Base-by-base conservation (phyloP, 129 eudicot species). In the Helichrysum umbraculigerum region DNA sequence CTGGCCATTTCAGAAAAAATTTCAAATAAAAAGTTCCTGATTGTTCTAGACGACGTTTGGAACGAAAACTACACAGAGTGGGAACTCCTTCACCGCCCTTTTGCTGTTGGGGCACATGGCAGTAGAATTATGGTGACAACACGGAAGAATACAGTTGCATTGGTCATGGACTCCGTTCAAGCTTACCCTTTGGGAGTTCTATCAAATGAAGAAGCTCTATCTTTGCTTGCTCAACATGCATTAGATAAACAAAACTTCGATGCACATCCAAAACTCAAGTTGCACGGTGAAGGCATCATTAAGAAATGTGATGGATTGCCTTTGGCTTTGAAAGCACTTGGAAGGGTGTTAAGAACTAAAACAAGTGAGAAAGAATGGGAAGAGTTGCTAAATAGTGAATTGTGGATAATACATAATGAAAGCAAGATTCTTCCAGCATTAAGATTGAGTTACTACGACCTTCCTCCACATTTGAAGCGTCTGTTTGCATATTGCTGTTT, bases 221-320 rank as follows among this genome's bases (percentile, higher is more conserved):
- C 50, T 42, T 42, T 42, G 50, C 15, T 42, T 2, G 68, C 68
- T 30, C 68, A 63, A 11, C 19, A 63, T 30, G 39, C 68, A 0
- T 33, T 63, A 1, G 42, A 17, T 63, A 14, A 30, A 15, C 68
- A 15, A 5, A 63, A 63, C 41, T 63, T 63, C 4, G 42, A 63
- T 17, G 4, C 17, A 15, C 41, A 63, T 30, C 68, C 68, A 0
- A 4, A 42, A 11, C 4, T 63, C 12, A 63, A 15, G 9, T 1
- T 63, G 7, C 41, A 15, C 3, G 68, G 68, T 4, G 68, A 63
- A 63, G 68, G 39, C 30, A 63, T 63, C 68, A 4, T 63, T 22
- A 63, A 63, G 68, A 63, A 63, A 63, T 63, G 42, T 63, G 68
- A 3, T 1, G 21, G 68, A 30, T 33, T 63, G 9, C 68, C 68